A percentile compares a stretch with the other conserved stretches of the same genome.
These are phyloP conservation scores for Fraxinus paxiana DNA, from an alignment of 305 asterid species.

Conservation along the genomic window DNA sequence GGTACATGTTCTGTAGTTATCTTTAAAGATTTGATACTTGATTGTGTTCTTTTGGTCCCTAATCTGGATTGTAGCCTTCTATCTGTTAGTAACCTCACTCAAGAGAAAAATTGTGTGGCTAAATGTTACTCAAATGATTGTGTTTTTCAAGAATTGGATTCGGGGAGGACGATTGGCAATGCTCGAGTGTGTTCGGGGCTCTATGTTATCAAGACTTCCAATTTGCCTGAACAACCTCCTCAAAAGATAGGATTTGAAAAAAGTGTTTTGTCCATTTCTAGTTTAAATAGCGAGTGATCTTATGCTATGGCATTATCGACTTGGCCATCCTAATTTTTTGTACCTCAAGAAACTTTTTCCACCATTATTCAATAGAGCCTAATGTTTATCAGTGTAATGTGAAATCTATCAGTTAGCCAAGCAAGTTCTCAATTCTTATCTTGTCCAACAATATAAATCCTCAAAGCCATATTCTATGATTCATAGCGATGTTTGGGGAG, in stretches of 20 bases:
- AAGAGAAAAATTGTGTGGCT: slow-evolving; percentile 1
- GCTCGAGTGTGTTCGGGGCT: neutral
- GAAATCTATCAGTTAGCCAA: neutral
- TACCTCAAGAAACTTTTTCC: neutral
- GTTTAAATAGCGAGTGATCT: neutral
- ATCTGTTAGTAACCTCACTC: neutral
- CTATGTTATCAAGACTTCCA: neutral
- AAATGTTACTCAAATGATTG: neutral
- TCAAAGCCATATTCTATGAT: neutral
- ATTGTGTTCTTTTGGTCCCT: neutral
- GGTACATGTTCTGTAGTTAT: neutral
- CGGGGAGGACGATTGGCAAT: slow-evolving; percentile 2
- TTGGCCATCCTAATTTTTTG: neutral
- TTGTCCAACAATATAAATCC: neutral
- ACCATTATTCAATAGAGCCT: neutral
- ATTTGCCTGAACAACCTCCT: neutral
- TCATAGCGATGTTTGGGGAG: neutral
- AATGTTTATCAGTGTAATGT: neutral
- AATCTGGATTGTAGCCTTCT: neutral
- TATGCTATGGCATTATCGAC: neutral
- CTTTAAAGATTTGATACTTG: neutral
- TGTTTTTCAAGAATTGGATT: neutral
- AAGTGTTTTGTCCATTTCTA: neutral
- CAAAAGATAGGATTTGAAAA: neutral
- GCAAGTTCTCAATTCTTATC: neutral